Evolutionary conservation across 2,329 filamentous ascomycete species (phyloP).

Genomic region (Xylariaceae sp.): DNA sequence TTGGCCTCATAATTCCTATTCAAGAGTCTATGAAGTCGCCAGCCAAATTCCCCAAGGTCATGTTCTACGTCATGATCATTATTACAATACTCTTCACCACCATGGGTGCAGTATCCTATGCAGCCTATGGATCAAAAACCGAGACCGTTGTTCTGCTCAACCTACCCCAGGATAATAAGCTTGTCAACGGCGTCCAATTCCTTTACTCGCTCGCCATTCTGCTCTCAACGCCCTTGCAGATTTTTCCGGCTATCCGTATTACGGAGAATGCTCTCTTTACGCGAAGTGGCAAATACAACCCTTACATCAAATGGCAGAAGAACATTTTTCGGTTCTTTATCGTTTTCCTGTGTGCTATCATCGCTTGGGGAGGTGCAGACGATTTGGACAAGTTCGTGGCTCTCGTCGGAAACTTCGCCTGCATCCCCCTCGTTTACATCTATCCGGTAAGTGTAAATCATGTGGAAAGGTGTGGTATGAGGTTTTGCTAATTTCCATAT

Average conservation of each 20-base stretch:
- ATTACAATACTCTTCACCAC: slow-evolving; percentile 89
- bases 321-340: slow-evolving; percentile 94
- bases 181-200: slow-evolving; percentile 95
- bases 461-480: not conserved
- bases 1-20: slow-evolving; percentile 96
- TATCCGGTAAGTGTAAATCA: slow-evolving; percentile 77
- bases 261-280: slow-evolving; percentile 94
- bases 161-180: slow-evolving; percentile 89
- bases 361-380: slow-evolving; percentile 91
- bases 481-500: slow-evolving; percentile 36
- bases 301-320: slow-evolving; percentile 99
- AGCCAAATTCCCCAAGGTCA: slow-evolving; percentile 84
- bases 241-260: slow-evolving; percentile 97
- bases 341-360: slow-evolving; percentile 80
- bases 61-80: slow-evolving; percentile 90
- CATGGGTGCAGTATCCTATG: slow-evolving; percentile 93
- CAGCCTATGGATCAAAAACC: slow-evolving; percentile 91
- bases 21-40: slow-evolving; percentile 96
- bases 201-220: slow-evolving; percentile 98
- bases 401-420: slow-evolving; percentile 95
- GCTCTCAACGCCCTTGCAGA: slow-evolving; percentile 90
- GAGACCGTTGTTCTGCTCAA: slow-evolving; percentile 97
- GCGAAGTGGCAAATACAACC: slow-evolving; percentile 94
- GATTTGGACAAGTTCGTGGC: slow-evolving; percentile 97
- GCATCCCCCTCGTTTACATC: slow-evolving; percentile 94